Conservation (phyloP, 257 asterid genomes). For the Forsythia viridissima region DNA sequence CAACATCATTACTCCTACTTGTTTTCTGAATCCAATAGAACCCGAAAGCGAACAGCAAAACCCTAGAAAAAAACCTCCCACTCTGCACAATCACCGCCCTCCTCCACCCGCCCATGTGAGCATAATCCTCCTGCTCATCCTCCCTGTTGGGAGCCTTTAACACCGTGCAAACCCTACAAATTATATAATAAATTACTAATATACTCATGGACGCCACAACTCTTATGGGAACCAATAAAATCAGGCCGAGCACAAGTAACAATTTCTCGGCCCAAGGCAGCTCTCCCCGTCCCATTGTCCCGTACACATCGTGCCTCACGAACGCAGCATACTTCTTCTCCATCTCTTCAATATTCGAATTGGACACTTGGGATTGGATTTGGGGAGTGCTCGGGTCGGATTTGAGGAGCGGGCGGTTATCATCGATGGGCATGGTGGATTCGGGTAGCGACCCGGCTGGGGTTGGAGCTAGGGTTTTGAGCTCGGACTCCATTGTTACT, state of each 20-base stretch:
- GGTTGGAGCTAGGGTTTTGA: constrained; percentile 45
- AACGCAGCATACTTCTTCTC: constrained; percentile 73
- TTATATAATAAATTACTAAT: constrained; percentile 66
- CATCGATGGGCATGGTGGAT: constrained; percentile 31
- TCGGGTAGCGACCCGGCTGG: constrained; percentile 34
- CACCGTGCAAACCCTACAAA: constrained; percentile 80
- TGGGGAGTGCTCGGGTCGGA: constrained; percentile 36
- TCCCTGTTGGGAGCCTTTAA: constrained; percentile 62
- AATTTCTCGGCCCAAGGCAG: constrained; percentile 63
- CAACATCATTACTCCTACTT: constrained; percentile 25
- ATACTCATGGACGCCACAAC: constrained; percentile 47
- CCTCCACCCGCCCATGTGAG: constrained; percentile 89
- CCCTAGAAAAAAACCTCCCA: constrained; percentile 72
- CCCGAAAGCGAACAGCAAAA: constrained; percentile 69
- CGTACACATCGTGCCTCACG: constrained; percentile 75
- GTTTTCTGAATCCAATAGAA: constrained; percentile 68
- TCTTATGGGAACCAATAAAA: constrained; percentile 66
- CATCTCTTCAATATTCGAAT: constrained; percentile 55
- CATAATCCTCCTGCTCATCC: constrained; percentile 92
- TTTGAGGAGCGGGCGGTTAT: constrained; percentile 72
- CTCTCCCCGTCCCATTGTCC: constrained; percentile 74
- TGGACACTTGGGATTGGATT: constrained; percentile 15
- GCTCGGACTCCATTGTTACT: constrained; percentile 64
- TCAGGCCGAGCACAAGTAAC: constrained; percentile 54
- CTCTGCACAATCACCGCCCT: constrained; percentile 63